Base-by-base conservation (phyloP, 345 rosid species). In the Boechera divaricarpa region DNA sequence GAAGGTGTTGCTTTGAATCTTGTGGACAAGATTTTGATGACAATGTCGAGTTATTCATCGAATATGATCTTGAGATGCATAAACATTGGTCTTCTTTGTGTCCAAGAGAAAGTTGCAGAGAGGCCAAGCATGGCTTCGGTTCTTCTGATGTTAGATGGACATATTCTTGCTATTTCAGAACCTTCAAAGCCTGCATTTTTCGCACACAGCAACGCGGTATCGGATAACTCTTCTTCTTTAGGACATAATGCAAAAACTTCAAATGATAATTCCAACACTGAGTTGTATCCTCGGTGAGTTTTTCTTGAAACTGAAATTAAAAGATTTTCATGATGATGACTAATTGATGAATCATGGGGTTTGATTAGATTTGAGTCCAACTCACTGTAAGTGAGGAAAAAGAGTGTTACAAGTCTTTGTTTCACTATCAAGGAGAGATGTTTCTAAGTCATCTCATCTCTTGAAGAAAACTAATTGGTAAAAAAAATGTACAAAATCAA, bases 11-110 rank as follows among this genome's bases (percentile, higher is more conserved):
- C 79, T 7, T 3, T 79, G 62, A 85, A 84, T 52, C 54, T 86
- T 10, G 80, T 78, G 7, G 88, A 89, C 49, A 32, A 67, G 56
- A 73, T 71, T 29, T 6, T 84, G 67, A 72, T 65, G 81, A 78
- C 73, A 65, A 78, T 58, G 69, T 57, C 73, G 12, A 72, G 73
- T 49, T 49, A 66, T 57, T 78, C 76, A 63, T 55, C 80, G 24
- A 78, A 71, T 31, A 78, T 86, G 69, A 76, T 83, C 4, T 3
- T 41, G 79, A 85, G 84, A 76, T 88, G 92, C 82, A 80, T 92
- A 56, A 89, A 88, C 29, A 79, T 92, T 7, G 92, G 87, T 55
- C 87, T 92, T 10, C 58, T 88, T 72, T 90, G 94, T 55, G 89
- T 86, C 41, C 93, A 90, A 83, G 88, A 87, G 32, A 55, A 58